Evolutionary conservation across 768 basidiomycete species (phyloP).

Genomic region (Suillus fuscotomentosus): DNA sequence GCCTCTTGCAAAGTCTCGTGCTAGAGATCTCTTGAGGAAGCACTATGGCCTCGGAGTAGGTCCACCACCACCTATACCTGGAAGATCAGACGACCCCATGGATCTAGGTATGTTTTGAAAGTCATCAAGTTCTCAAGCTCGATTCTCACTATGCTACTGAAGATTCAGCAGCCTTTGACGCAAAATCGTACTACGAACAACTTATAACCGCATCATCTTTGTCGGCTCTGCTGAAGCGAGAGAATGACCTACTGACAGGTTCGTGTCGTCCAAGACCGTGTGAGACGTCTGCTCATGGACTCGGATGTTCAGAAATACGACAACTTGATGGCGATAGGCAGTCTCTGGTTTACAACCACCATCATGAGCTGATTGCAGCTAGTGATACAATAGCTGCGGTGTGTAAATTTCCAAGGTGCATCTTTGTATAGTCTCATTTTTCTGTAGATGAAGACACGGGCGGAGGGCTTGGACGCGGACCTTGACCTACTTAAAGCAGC

Average conservation of each 20-base stretch:
- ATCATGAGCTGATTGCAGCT: constrained; percentile 92
- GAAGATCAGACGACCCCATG: constrained; percentile 71
- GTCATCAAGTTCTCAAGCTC: neutral
- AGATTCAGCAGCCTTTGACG: constrained; percentile 85
- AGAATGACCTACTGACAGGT: constrained; percentile 82
- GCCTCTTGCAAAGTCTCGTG: constrained; percentile 48
- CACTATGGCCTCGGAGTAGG: constrained; percentile 87
- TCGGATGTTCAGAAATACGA: constrained; percentile 64
- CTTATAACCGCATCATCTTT: constrained; percentile 80
- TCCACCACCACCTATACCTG: constrained; percentile 59
- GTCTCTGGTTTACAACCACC: constrained; percentile 91
- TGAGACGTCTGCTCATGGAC: neutral
- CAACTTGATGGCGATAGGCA: constrained; percentile 87
- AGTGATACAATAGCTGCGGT: constrained; percentile 90
- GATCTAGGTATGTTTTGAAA: constrained; percentile 57
- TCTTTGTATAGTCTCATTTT: constrained; percentile 4
- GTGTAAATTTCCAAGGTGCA: constrained; percentile 21
- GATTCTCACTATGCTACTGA: constrained; percentile 3
- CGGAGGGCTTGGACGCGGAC: constrained; percentile 82
- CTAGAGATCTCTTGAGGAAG: constrained; percentile 76
- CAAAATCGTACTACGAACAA: constrained; percentile 82
- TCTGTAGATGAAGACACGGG: constrained; percentile 82
- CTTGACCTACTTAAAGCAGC: constrained; percentile 77
- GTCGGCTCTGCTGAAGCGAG: constrained; percentile 67
- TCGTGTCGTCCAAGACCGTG: constrained; percentile 4